Conservation (phyloP, 1,284 basidiomycete genomes). For the Stygiomarasmius scandens region DNA sequence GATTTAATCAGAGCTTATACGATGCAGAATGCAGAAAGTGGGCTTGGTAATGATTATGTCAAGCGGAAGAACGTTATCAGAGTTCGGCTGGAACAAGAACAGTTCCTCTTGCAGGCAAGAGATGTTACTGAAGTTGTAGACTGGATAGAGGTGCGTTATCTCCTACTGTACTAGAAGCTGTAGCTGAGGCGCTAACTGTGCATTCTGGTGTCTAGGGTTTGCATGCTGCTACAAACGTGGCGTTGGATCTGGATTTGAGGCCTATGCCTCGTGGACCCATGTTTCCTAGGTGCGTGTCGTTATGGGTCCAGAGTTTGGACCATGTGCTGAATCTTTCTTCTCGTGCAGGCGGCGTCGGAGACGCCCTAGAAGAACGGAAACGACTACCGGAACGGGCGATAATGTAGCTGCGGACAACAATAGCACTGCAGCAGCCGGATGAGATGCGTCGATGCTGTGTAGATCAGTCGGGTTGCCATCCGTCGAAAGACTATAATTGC, state of each 20-base stretch:
- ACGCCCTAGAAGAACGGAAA: constrained; percentile 26
- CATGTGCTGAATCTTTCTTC: constrained; percentile 11
- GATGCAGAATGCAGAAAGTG: constrained; percentile 89
- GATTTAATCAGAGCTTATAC: constrained; percentile 72
- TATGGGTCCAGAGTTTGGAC: neutral
- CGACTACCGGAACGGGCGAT: neutral
- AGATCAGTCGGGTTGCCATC: too few relatives aligned
- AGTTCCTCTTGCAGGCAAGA: constrained; percentile 92
- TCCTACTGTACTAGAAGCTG: constrained; percentile 4
- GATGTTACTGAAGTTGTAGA: constrained; percentile 87
- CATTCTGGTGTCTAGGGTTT: constrained; percentile 59
- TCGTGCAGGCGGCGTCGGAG: constrained; percentile 39
- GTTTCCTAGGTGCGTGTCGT: constrained; percentile 65
- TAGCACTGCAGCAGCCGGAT: neutral
- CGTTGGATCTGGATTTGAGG: constrained; percentile 88
- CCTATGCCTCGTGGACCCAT: constrained; percentile 86
- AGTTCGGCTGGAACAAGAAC: constrained; percentile 91
- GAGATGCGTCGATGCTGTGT: neutral
- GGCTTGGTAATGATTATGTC: constrained; percentile 92
- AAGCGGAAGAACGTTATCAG: constrained; percentile 97
- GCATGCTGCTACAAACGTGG: constrained; percentile 92
- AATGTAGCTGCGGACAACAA: neutral
- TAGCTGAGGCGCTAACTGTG: too few relatives aligned
- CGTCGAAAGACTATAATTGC: neutral
- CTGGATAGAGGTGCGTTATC: constrained; percentile 86